Conservation (phyloP, 768 basidiomycete genomes). For the Suillus luteus region DNA sequence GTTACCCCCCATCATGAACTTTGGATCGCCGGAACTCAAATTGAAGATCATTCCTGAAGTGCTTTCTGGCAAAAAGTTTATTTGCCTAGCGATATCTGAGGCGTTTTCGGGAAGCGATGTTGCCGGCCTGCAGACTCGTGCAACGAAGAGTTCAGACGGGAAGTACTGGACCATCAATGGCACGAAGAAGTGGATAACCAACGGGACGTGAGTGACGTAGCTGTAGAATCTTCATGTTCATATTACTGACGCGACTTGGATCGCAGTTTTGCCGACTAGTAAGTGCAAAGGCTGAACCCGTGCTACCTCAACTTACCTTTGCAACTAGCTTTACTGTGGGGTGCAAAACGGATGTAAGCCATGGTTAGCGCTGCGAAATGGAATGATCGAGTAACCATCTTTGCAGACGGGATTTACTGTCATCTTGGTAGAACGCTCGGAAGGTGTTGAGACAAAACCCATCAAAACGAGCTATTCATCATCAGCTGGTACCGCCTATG, state of each 20-base stretch:
- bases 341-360: conserved; percentile 58
- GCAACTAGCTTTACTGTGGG: conserved; percentile 63
- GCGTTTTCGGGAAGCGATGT: conserved; percentile 90
- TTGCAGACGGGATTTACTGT: conserved; percentile 72
- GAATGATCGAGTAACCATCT: background rate
- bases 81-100: conserved; percentile 86
- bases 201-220: conserved; percentile 50
- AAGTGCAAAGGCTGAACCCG: conserved; percentile 33
- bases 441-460: conserved; percentile 79
- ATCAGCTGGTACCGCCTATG: conserved; percentile 78
- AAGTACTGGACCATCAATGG: conserved; percentile 84
- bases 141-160: conserved; percentile 78
- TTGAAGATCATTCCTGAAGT: conserved; percentile 64
- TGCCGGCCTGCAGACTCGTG: conserved; percentile 73
- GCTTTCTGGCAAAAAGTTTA: conserved; percentile 76
- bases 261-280: conserved; percentile 38
- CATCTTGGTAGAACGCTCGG: conserved; percentile 79
- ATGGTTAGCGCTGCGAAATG: conserved; percentile 14
- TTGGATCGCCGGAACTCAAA: conserved; percentile 64
- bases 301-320: conserved; percentile 25
- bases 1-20: conserved; percentile 84
- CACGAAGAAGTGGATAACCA: conserved; percentile 88
- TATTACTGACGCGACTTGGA: conserved; percentile 5
- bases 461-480: conserved; percentile 86
- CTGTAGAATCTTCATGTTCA: background rate